phyloP scores from a whole-genome alignment of 345 rosid species.

The Moricandia moricandioides region DNA sequence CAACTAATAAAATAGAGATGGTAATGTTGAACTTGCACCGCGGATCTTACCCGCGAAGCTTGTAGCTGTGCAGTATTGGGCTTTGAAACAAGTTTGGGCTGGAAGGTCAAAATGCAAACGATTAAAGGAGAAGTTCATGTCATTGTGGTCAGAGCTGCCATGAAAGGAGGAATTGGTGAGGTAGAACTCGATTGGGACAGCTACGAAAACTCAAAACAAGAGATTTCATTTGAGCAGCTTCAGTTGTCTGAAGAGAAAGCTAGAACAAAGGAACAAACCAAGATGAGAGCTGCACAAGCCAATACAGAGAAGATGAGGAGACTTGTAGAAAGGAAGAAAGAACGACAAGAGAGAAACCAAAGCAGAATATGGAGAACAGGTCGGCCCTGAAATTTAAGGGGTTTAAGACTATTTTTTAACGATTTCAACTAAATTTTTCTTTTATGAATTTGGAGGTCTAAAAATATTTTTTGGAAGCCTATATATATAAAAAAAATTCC shows the following conservation, averaged over 20 bases:
- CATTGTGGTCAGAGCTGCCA: constrained; percentile 65
- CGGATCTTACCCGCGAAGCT: too few species aligned
- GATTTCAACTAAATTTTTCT: too few species aligned
- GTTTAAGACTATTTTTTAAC: too few species aligned
- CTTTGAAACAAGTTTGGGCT: too few species aligned
- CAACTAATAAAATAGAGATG: too few species aligned
- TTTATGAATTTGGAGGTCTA: too few species aligned
- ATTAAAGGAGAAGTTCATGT: constrained; percentile 51
- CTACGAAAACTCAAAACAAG: constrained; percentile 51
- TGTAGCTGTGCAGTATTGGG: too few species aligned
- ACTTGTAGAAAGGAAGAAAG: constrained; percentile 57
- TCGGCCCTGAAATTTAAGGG: too few species aligned
- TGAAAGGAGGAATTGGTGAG: constrained; percentile 59
- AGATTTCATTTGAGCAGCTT: constrained; percentile 48
- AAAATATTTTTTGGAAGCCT: too few species aligned
- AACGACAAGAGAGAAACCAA: constrained; percentile 45
- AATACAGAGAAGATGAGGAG: constrained; percentile 52
- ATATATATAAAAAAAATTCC: too few species aligned
- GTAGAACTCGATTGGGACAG: constrained; percentile 71
- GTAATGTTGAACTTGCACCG: too few species aligned
- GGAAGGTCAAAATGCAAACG: too few species aligned
- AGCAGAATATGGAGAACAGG: constrained; percentile 35
- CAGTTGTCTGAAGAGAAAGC: constrained; percentile 45
- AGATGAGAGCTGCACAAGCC: constrained; percentile 48
- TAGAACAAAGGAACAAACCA: constrained; percentile 45